These are phyloP conservation scores for Fusarium subtropicale DNA, from an alignment of 2,329 filamentous ascomycete species.

Conservation along the genomic window DNA sequence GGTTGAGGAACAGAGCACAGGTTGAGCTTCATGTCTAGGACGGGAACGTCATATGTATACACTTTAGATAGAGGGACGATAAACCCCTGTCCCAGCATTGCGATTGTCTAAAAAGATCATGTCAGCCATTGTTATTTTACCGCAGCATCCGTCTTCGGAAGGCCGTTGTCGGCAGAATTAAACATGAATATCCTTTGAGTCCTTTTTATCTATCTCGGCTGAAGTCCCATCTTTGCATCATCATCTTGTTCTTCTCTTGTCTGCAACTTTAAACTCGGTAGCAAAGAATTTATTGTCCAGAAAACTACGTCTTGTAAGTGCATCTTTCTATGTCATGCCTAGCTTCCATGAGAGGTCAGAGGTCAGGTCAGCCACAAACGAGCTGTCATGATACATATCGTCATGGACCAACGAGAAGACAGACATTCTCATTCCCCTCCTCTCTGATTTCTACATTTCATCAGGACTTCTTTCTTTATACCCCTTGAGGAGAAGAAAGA, in stretches of 20 bases:
- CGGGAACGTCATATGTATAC: conserved; percentile 28
- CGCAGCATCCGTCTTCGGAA: conserved; percentile 39
- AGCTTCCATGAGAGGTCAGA: conserved; percentile 26
- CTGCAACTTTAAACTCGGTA: conserved; percentile 16
- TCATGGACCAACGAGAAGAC: conserved; percentile 39
- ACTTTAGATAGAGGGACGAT: conserved; percentile 28
- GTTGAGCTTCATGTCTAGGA: conserved; percentile 33
- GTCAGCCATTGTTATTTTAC: conserved; percentile 39
- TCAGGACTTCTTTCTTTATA: not conserved
- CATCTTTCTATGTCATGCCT: conserved; percentile 17
- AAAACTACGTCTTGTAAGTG: conserved; percentile 37
- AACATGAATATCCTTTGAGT: conserved; percentile 27
- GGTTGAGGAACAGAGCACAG: conserved; percentile 19
- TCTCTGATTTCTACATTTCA: not conserved
- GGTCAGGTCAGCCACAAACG: conserved; percentile 36
- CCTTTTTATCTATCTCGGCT: conserved; percentile 34
- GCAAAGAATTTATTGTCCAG: not conserved
- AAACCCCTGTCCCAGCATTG: conserved; percentile 31
- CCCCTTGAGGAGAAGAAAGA: not conserved
- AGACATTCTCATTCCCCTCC: not conserved
- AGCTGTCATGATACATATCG: conserved; percentile 30
- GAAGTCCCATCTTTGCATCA: conserved; percentile 32
- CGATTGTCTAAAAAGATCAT: conserved; percentile 38
- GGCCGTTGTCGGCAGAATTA: conserved; percentile 44
- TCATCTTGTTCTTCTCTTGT: conserved; percentile 8